Conservation (phyloP, 495 filamentous ascomycete genomes). For the Hyaloscypha bicolor region DNA sequence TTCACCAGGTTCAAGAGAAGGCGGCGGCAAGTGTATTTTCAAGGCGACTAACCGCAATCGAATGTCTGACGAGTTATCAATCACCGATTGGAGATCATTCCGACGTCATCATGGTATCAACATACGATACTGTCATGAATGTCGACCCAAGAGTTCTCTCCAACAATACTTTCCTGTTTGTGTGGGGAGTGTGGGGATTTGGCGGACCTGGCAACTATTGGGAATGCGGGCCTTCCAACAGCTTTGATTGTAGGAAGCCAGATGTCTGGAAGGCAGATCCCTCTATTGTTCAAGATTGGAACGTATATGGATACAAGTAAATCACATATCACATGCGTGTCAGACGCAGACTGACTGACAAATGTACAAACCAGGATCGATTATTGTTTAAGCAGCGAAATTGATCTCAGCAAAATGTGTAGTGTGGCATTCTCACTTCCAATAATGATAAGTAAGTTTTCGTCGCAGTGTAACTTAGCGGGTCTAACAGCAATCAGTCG, state of each 20-base stretch:
- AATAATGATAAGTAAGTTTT: constrained; percentile 1
- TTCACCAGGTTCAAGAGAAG: neutral
- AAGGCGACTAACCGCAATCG: neutral
- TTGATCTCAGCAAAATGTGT: neutral
- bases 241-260: neutral
- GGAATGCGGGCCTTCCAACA: neutral
- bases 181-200: neutral
- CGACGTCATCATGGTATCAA: neutral
- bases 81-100: neutral
- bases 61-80: neutral
- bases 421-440: neutral
- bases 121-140: neutral
- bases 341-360: too few relatives aligned
- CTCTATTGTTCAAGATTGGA: neutral
- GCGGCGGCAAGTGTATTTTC: neutral
- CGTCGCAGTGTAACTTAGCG: neutral
- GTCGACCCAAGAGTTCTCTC: neutral
- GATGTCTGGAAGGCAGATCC: neutral
- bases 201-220: neutral
- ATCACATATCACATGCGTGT: too few relatives aligned
- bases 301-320: neutral
- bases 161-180: constrained; percentile 1
- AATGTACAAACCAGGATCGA: neutral
- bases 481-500: neutral
- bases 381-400: neutral